Conservation (phyloP, 352 stramenopile genomes). For the Thalassiosira sp. region DNA sequence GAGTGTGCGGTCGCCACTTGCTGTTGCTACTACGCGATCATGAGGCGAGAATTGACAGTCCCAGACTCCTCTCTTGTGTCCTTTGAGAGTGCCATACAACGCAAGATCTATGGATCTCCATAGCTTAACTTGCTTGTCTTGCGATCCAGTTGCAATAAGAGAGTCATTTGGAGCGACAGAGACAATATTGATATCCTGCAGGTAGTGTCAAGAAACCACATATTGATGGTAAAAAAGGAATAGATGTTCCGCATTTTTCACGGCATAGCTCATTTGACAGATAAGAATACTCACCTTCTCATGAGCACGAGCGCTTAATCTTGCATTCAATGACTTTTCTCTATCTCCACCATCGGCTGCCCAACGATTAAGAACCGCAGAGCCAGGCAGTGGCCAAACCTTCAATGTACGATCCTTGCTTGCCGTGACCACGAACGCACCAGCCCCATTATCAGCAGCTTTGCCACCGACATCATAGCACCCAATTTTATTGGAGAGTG, state of each 20-base stretch:
- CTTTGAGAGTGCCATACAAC: slow-evolving; percentile 90
- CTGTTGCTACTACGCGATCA: slow-evolving; percentile 93
- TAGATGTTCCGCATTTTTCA: too few relatives aligned
- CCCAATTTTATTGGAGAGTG: slow-evolving; percentile 88
- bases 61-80: slow-evolving; percentile 98
- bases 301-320: slow-evolving; percentile 70
- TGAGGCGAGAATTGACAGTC: slow-evolving; percentile 95
- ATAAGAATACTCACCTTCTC: slow-evolving; percentile 55
- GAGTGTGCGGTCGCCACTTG: slow-evolving; percentile 94
- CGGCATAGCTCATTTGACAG: background rate
- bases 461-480: slow-evolving; percentile 79
- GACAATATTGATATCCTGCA: slow-evolving; percentile 96
- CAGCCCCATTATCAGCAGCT: slow-evolving; percentile 76
- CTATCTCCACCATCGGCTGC: slow-evolving; percentile 76
- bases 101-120: slow-evolving; percentile 90
- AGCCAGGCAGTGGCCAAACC: slow-evolving; percentile 90
- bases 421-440: slow-evolving; percentile 94
- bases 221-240: background rate
- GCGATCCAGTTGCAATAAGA: slow-evolving; percentile 94
- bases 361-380: slow-evolving; percentile 66
- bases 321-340: slow-evolving; percentile 73
- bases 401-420: slow-evolving; percentile 97
- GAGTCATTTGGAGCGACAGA: slow-evolving; percentile 96
- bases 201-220: slow-evolving; percentile 82
- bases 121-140: slow-evolving; percentile 98